A percentile compares a stretch with the other conserved stretches of the same genome.
Conservation (phyloP, 2,329 filamentous ascomycete species). For the Alternaria atra region DNA sequence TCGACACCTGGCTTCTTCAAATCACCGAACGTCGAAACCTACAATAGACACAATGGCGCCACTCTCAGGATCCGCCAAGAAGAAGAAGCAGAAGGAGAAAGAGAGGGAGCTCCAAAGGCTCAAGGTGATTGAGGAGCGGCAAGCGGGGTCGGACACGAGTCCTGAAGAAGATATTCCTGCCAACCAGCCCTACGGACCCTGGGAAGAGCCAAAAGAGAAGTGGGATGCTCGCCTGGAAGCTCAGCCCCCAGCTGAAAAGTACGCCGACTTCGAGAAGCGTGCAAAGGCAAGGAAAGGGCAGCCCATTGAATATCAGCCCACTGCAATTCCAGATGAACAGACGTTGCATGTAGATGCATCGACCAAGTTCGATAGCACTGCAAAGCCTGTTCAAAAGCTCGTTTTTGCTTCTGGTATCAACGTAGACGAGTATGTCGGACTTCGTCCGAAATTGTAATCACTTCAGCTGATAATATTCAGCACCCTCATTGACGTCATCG, state of each 20-base stretch:
- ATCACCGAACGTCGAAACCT: neutral
- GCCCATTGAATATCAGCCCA: neutral
- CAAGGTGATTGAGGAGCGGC: conserved; percentile 7
- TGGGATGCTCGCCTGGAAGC: conserved; percentile 4
- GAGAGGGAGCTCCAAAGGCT: conserved; percentile 3
- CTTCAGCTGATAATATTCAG: neutral
- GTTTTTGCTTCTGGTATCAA: conserved; percentile 4
- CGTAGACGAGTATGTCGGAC: conserved; percentile 2
- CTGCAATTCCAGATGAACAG: conserved; percentile 1
- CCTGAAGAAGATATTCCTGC: conserved; percentile 4
- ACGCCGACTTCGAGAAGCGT: neutral
- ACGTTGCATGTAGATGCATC: conserved; percentile 7
- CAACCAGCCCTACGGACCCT: conserved; percentile 3
- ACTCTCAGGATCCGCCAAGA: neutral
- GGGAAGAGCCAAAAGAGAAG: conserved; percentile 3
- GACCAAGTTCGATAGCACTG: conserved; percentile 8
- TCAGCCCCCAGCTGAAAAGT: neutral
- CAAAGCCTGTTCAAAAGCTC: conserved; percentile 7
- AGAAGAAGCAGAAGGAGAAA: conserved; percentile 7
- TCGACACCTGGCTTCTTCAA: conserved; percentile 1
- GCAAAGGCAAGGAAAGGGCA: conserved; percentile 6
- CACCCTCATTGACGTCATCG: conserved; percentile 5
- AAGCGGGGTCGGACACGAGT: conserved; percentile 7
- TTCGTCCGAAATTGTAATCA: neutral
- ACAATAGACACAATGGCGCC: neutral